A percentile compares a stretch with the other conserved stretches of the same genome.
phyloP scores from a whole-genome alignment of 2,329 filamentous ascomycete genomes.

The Exophiala alcalophila region DNA sequence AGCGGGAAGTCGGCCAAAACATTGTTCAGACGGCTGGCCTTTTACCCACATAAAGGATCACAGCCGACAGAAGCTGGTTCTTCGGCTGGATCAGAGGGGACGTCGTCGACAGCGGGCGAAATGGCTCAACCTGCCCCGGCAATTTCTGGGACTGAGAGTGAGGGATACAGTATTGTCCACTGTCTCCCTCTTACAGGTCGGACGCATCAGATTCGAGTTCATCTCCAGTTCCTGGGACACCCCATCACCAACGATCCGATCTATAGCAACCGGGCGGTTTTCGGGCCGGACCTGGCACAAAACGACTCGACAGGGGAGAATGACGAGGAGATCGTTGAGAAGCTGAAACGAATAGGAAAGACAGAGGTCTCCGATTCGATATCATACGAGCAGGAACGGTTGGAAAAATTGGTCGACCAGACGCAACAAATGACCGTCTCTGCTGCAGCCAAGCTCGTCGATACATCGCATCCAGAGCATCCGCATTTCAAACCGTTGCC shows the following conservation, averaged over 20 bases:
- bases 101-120: conserved; percentile 1
- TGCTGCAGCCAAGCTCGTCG: conserved; percentile 18
- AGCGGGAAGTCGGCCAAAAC: conserved; percentile 87
- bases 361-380: conserved; percentile 86
- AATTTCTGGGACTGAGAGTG: conserved; percentile 44
- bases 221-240: conserved; percentile 89
- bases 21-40: conserved; percentile 88
- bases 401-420: conserved; percentile 24
- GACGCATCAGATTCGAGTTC: conserved; percentile 92
- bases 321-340: conserved; percentile 85
- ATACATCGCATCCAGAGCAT: conserved; percentile 1
- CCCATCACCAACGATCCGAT: conserved; percentile 98
- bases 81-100: not conserved
- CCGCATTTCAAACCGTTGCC: conserved; percentile 22
- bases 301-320: conserved; percentile 65
- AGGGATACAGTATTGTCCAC: conserved; percentile 90
- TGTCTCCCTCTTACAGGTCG: conserved; percentile 90
- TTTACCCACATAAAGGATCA: conserved; percentile 61
- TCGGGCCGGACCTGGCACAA: conserved; percentile 74
- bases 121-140: conserved; percentile 35
- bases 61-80: not conserved
- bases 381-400: conserved; percentile 63
- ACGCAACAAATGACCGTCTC: conserved; percentile 31
- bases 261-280: conserved; percentile 91
- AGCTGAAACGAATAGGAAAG: conserved; percentile 87